These are phyloP conservation scores for Orbilia ellipsospora DNA, from an alignment of 2,329 filamentous ascomycete genomes.

Conservation along the genomic window DNA sequence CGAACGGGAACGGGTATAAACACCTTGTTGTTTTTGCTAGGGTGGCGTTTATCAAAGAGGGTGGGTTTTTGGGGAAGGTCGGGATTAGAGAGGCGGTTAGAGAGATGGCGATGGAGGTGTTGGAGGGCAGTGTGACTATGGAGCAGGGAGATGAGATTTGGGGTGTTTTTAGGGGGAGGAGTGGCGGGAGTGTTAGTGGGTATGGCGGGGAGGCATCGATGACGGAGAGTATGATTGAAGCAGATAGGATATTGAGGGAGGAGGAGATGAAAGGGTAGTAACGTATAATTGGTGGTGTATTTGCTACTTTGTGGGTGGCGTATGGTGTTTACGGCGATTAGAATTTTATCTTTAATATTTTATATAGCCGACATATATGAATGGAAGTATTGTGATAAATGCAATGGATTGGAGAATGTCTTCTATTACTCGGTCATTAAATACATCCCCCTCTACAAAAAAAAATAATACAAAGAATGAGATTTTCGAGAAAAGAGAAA, in stretches of 20 bases:
- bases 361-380: not conserved
- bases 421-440: conserved; percentile 14
- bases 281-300: not conserved
- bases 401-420: conserved; percentile 11
- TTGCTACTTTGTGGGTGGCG: no score
- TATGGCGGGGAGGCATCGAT: conserved; percentile 34
- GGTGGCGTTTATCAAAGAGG: conserved; percentile 43
- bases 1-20: conserved; percentile 52
- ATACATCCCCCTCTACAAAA: conserved; percentile 10
- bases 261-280: conserved; percentile 34
- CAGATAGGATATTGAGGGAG: conserved; percentile 41
- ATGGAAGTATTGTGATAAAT: not conserved
- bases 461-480: conserved; percentile 10
- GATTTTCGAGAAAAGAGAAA: conserved; percentile 5
- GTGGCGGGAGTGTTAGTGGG: not conserved
- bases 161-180: conserved; percentile 44
- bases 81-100: conserved; percentile 28
- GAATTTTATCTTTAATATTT: not conserved
- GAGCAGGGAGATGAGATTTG: conserved; percentile 54
- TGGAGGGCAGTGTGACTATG: conserved; percentile 47
- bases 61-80: conserved; percentile 19
- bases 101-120: conserved; percentile 53
- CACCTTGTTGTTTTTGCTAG: conserved; percentile 44
- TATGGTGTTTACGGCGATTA: not conserved
- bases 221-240: conserved; percentile 54